These are phyloP conservation scores for Solanum aculeatissimum DNA, from an alignment of 305 asterid species.

Conservation along the genomic window DNA sequence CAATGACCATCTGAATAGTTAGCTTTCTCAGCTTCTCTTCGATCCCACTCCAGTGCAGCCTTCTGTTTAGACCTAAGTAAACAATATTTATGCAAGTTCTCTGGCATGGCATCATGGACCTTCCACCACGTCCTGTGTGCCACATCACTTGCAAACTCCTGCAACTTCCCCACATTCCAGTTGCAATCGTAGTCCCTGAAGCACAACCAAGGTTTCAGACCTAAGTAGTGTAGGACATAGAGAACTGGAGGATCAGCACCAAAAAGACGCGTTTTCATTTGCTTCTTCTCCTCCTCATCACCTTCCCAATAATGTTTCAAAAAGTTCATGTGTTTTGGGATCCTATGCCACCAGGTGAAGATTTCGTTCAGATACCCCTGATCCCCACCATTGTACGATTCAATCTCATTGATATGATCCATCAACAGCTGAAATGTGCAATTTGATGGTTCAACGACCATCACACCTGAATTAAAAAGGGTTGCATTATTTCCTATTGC, in stretches of 20 bases:
- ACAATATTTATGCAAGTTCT: constrained; percentile 68
- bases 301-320: constrained; percentile 82
- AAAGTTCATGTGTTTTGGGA: constrained; percentile 84
- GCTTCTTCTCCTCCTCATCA: constrained; percentile 54
- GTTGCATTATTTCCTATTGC: constrained; percentile 87
- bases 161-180: constrained; percentile 62
- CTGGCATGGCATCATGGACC: constrained; percentile 89
- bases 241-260: constrained; percentile 77
- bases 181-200: constrained; percentile 89
- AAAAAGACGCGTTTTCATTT: constrained; percentile 50
- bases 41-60: constrained; percentile 82
- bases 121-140: constrained; percentile 92
- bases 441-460: constrained; percentile 87
- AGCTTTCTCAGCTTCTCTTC: constrained; percentile 70
- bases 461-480: constrained; percentile 86
- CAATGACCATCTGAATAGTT: constrained; percentile 78
- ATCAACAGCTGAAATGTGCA: constrained; percentile 73
- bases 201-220: constrained; percentile 84
- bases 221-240: constrained; percentile 76
- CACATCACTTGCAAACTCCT: constrained; percentile 72
- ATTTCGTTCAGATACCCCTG: constrained; percentile 86
- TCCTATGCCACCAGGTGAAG: constrained; percentile 95
- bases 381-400: constrained; percentile 89
- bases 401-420: constrained; percentile 81
- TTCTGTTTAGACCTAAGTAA: constrained; percentile 81